Evolutionary conservation across 1,284 basidiomycete genomes (phyloP), one percentile per base, ranked within the genome.

Genomic region (Melampsora abietis-canadensis): DNA sequence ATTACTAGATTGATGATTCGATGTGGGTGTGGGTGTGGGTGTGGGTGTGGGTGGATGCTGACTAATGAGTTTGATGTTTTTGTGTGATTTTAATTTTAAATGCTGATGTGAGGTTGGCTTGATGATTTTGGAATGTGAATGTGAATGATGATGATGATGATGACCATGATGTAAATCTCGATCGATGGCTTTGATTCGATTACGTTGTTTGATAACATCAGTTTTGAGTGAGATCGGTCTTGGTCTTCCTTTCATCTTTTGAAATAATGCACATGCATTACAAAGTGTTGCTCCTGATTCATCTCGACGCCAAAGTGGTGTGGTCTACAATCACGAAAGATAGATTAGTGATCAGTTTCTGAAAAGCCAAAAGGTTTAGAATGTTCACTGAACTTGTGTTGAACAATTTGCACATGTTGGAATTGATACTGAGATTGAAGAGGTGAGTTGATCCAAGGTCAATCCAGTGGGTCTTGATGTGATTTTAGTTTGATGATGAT

Each of bases 251-350:
- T 81, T 81, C 79, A 80, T 81, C 74, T 81, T 81, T 73, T 79
- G 79, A 72, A 80, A 81, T 17, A 81, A 77, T 14, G 79, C 79
- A 77, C 81, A 81, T 12, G 81, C 80, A 54, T 81, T 81, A 77
- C 81, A 81, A 21, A 81, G 76, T 48, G 80, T 79, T 59, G 78
- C 78, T 1, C 80, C 79, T 51, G 76, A 77, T 68, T 78, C 78
- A 62, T 80, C 78, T 24, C 80, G 76, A 27, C 81, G 76, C 81
- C 81, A 81, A 12, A 81, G 78, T 0, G 81, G 80, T 7, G 81
- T 81, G n/a, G 65, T 75, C 73, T 75, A 54, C 4, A 27, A 51
- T 4, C 17, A 51, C 17, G 51, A 54, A 54, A 15, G 12, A 54
- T 7, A 2, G 24, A 54, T 54, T 7, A 54, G 6, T 54, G 17